These are phyloP conservation scores for Amanita phalloides DNA, from an alignment of 768 basidiomycete genomes.

Conservation along the genomic window DNA sequence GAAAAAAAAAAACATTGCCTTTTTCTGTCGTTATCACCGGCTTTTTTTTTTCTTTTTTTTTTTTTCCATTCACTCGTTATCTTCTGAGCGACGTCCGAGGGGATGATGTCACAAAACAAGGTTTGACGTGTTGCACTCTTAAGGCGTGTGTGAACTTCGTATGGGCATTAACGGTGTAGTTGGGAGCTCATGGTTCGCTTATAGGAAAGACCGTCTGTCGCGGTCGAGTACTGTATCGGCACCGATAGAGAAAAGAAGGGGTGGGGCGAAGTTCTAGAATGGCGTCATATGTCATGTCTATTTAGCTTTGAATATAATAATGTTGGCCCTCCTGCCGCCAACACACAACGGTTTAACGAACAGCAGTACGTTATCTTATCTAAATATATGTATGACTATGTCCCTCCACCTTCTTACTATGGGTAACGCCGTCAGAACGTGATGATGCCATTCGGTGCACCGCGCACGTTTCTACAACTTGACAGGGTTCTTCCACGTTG, in stretches of 20 bases:
- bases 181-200: background rate
- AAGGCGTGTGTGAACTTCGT: background rate
- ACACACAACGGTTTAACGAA: background rate
- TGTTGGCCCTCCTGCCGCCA: no score
- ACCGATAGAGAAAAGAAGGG: no score
- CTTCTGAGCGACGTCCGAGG: background rate
- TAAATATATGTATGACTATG: no score
- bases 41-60: background rate
- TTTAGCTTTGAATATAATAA: no score
- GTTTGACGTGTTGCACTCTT: background rate
- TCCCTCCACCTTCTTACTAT: no score
- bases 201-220: no score
- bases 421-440: no score
- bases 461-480: conserved; percentile 6
- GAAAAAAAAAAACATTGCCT: background rate
- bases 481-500: conserved; percentile 8
- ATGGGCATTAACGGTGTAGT: background rate
- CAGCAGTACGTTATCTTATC: background rate
- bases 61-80: background rate
- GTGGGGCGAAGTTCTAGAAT: background rate
- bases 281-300: background rate
- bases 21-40: background rate
- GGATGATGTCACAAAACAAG: background rate
- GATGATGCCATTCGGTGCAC: no score
- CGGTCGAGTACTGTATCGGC: background rate